A percentile compares a stretch with the other conserved stretches of the same genome.
Conservation (phyloP, 164 flowering plant genomes). For the Dillenia turbinata region DNA sequence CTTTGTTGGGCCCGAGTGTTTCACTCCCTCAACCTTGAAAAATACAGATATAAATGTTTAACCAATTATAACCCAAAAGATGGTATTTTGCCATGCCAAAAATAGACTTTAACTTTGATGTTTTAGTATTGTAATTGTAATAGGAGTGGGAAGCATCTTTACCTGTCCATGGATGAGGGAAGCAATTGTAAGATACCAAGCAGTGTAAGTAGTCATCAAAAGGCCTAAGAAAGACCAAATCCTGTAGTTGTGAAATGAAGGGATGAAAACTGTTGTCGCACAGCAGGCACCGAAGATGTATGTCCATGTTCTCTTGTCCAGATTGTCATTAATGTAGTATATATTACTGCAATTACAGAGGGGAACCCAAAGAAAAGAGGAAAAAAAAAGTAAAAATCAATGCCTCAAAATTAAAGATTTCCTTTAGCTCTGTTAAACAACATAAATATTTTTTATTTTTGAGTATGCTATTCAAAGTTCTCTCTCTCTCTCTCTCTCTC, state of each 20-base stretch:
- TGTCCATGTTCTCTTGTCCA: slow-evolving; percentile 80
- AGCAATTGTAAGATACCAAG: slow-evolving; percentile 73
- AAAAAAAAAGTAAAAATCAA: too few species aligned
- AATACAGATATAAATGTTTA: neutral
- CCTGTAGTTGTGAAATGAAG: slow-evolving; percentile 72
- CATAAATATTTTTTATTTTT: too few species aligned
- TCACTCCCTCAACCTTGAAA: slow-evolving; percentile 61
- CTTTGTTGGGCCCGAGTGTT: slow-evolving; percentile 60
- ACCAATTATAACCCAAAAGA: neutral
- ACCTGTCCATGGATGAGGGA: slow-evolving; percentile 77
- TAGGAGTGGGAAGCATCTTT: neutral
- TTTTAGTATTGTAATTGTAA: neutral
- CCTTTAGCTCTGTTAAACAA: too few species aligned
- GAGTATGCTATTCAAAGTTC: too few species aligned
- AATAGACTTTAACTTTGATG: neutral
- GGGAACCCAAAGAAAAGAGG: neutral
- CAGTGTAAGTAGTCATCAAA: slow-evolving; percentile 64
- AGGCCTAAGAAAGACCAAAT: slow-evolving; percentile 76
- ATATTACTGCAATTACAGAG: slow-evolving; percentile 51
- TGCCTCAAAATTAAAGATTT: neutral
- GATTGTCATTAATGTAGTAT: slow-evolving; percentile 70
- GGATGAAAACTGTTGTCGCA: slow-evolving; percentile 73
- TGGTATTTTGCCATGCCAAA: slow-evolving; percentile 3
- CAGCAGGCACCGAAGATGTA: slow-evolving; percentile 80
- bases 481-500: too few species aligned